These are phyloP conservation scores for Saitozyma sp. DNA, from an alignment of 768 basidiomycete genomes.

Conservation along the genomic window DNA sequence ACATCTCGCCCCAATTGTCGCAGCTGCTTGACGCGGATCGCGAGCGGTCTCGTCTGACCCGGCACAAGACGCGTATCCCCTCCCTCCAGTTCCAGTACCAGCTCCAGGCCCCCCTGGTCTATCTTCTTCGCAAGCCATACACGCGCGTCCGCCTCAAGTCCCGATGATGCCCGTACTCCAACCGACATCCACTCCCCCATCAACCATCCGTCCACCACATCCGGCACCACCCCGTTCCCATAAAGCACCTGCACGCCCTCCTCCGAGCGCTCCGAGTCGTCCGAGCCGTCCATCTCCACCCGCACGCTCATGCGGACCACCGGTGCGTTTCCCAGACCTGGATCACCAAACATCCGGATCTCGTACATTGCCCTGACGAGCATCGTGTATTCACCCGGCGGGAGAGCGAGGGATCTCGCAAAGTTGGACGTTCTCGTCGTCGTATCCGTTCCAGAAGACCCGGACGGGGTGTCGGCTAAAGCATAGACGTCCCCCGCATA, in stretches of 20 bases:
- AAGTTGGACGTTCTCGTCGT: conserved; percentile 58
- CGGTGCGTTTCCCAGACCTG: conserved; percentile 58
- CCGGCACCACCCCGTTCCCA: conserved; percentile 62
- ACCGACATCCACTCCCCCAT: conserved; percentile 70
- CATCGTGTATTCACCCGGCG: conserved; percentile 64
- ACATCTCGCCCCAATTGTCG: not conserved
- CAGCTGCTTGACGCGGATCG: not conserved
- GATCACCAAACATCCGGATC: conserved; percentile 84
- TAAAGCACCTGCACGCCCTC: conserved; percentile 43
- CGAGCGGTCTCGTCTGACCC: conserved; percentile 24
- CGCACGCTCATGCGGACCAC: conserved; percentile 61
- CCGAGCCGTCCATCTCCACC: conserved; percentile 55
- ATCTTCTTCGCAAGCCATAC: not conserved
- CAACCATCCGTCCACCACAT: conserved; percentile 72
- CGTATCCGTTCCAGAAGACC: conserved; percentile 39
- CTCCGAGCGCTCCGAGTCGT: not conserved
- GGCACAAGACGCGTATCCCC: not conserved
- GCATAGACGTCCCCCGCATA: conserved; percentile 83
- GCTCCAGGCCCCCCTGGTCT: not conserved
- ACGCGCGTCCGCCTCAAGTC: conserved; percentile 42
- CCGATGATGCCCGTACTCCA: conserved; percentile 55
- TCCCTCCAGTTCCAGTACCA: conserved; percentile 5
- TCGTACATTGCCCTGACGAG: conserved; percentile 83
- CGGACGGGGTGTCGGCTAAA: conserved; percentile 54
- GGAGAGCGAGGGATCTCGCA: conserved; percentile 55